Evolutionary conservation across 1,139 yeast species (phyloP).

Genomic region (Zygosaccharomyces sapae): DNA sequence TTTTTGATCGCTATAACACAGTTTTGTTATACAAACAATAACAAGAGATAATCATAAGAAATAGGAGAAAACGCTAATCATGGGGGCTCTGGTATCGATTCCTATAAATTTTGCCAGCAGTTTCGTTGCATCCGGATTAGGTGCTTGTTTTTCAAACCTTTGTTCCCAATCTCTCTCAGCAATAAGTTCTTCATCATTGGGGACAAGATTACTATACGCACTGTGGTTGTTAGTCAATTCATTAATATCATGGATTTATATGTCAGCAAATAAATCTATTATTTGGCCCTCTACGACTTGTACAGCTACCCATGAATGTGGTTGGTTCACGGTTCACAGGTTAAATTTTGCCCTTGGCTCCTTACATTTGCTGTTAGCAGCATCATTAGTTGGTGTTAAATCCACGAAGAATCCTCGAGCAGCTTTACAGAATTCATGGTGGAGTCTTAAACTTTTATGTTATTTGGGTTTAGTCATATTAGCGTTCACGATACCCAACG

Average conservation of each 20-base stretch:
- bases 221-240: conserved; percentile 71
- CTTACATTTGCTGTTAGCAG: conserved; percentile 70
- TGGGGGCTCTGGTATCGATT: conserved; percentile 84
- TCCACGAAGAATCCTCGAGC: conserved; percentile 79
- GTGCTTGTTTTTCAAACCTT: conserved; percentile 79
- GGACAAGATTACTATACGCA: conserved; percentile 82
- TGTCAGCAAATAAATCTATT: conserved; percentile 77
- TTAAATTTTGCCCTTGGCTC: conserved; percentile 83
- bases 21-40: too few relatives aligned
- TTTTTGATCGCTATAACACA: too few relatives aligned
- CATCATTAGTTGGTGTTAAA: conserved; percentile 64
- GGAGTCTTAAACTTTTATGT: conserved; percentile 70
- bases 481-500: conserved; percentile 80
- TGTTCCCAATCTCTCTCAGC: conserved; percentile 50
- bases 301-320: conserved; percentile 76
- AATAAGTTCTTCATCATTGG: conserved; percentile 64
- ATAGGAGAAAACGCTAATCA: conserved; percentile 29
- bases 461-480: conserved; percentile 57
- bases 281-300: conserved; percentile 75
- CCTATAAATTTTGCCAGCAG: conserved; percentile 59
- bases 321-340: conserved; percentile 90
- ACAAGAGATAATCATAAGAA: background rate
- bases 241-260: conserved; percentile 76
- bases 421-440: conserved; percentile 81
- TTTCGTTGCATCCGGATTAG: conserved; percentile 74